Base-by-base conservation (phyloP, 352 stramenopile species). In the Phytophthora pini region DNA sequence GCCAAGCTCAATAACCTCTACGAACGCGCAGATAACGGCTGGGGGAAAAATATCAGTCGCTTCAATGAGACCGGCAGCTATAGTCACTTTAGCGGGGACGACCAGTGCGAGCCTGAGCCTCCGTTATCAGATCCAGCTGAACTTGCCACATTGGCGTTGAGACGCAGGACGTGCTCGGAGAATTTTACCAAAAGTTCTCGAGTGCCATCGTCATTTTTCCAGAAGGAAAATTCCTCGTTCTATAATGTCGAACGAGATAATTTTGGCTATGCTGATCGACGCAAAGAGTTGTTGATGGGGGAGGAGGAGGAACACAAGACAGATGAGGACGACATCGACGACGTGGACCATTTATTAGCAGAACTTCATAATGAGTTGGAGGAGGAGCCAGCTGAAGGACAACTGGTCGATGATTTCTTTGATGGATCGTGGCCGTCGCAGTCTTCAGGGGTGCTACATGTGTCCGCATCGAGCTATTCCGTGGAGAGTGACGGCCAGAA, bases 401-500 rank as follows among this genome's bases (percentile, higher is more conserved):
- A 56, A 29, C 40, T 26, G 24, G 17, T 34, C 48, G 60, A 63
- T 40, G 56, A 68, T 34, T 77, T 67, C 31, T 76, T 58, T 55
- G 48, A 62, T 27, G 49, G 32, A 10, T 68, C 59, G 29, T 71
- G 65, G 60, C 29, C 44, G 11, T 68, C 56, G 6, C 48, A 69
- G 32, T 31, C 43, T 24, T 58, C 41, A 8, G 36, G 45, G 1
- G 13, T 13, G 31, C 26, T 47, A 10, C 32, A 47, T 17, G 43
- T 6, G 20, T 65, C 65, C 1, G 48, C 44, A 2, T 68, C 65
- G 2, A 60, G 65, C 10, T 53, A 60, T 27, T 68, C 61, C 2
- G 50, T 65, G 9, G 58, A 76, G 56, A 76, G 67, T 53, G 80
- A 87, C n/a, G 57, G 58, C 5, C 68, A 77, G 20, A 82, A 81